Conservation (phyloP, 176 grass and related monocot genomes). For the Bolboschoenus planiculmis region DNA sequence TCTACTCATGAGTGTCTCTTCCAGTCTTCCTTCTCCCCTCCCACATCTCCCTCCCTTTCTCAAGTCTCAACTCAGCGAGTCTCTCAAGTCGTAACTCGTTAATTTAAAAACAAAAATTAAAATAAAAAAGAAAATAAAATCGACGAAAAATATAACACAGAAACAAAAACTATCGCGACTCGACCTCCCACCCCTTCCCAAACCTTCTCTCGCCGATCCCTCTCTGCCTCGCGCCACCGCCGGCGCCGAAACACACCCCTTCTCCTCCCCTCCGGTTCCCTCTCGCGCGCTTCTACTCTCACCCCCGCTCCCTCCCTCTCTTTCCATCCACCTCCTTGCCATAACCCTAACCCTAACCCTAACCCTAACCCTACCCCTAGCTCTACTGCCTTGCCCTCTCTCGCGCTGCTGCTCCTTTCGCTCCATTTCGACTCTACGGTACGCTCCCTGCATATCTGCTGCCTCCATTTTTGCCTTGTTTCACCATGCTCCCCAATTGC, state of each 20-base stretch:
- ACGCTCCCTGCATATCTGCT: not conserved
- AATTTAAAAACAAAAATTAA: not conserved
- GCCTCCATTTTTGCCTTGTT: not conserved
- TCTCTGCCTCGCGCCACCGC: slow-evolving; percentile 24
- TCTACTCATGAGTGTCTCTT: too few relatives aligned
- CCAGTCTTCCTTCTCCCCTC: not conserved
- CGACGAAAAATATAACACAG: not conserved
- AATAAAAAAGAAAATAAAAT: not conserved
- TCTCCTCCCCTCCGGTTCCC: not conserved
- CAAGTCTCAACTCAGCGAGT: too few relatives aligned
- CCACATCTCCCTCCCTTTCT: not conserved
- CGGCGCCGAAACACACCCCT: not conserved
- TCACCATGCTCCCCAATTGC: not conserved
- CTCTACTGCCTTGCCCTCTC: not conserved
- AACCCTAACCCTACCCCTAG: not conserved
- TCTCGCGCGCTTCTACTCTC: not conserved
- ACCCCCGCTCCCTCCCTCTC: not conserved
- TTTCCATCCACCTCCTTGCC: not conserved
- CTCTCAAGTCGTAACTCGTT: not conserved
- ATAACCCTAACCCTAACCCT: slow-evolving; percentile 51
- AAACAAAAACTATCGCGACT: not conserved
- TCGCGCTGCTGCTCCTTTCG: not conserved
- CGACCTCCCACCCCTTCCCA: slow-evolving; percentile 9
- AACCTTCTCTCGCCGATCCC: slow-evolving; percentile 19
- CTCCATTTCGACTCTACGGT: not conserved